Evolutionary conservation across 345 rosid genomes (phyloP), one percentile per base, ranked within the genome.

Genomic region (Gossypium bickii): DNA sequence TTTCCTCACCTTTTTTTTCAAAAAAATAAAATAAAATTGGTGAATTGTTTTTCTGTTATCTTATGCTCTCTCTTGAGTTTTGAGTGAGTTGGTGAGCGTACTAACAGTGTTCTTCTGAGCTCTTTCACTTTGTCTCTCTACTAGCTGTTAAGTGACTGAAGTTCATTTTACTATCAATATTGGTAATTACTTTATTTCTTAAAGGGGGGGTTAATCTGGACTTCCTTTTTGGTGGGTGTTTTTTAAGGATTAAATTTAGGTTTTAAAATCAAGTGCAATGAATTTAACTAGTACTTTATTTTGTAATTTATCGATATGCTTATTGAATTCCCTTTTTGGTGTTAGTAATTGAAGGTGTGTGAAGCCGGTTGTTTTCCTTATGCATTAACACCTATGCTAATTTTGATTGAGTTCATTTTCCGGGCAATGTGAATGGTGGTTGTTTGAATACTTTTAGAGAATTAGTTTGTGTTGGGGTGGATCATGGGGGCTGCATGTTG

Each of bases 401-500:
- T 62, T 9, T 73, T 13, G 58, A 49, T 58, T 15, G 72, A 49
- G 53, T 60, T 72, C 44, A 13, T 56, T 56, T 74, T 27, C 55
- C 49, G 59, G 78, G 73, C 20, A 24, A 77, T 79, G 85, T 78
- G 81, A 80, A 57, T 73, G 77, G 18, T 74, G 65, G 29, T 67
- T 78, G 60, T 55, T 59, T 16, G 80, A 59, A 7, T 78, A 16
- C 16, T 38, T 52, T 55, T 64, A 29, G 77, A 79, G 74, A 69
- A 12, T 72, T 78, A 73, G 24, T 55, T 75, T 69, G 2, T 56
- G 4, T 72, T 80, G 79, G 73, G 68, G 78, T 74, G 25, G 77
- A 84, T 69, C 67, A 95, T 96, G 99, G 99, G 99, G 65, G 86
- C 92, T 76, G 93, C 94, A 73, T 96, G 98, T 76, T 96, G 99